These are phyloP conservation scores for Aspergillus costaricaensis DNA, from an alignment of 2,329 filamentous ascomycete genomes.

Conservation along the genomic window DNA sequence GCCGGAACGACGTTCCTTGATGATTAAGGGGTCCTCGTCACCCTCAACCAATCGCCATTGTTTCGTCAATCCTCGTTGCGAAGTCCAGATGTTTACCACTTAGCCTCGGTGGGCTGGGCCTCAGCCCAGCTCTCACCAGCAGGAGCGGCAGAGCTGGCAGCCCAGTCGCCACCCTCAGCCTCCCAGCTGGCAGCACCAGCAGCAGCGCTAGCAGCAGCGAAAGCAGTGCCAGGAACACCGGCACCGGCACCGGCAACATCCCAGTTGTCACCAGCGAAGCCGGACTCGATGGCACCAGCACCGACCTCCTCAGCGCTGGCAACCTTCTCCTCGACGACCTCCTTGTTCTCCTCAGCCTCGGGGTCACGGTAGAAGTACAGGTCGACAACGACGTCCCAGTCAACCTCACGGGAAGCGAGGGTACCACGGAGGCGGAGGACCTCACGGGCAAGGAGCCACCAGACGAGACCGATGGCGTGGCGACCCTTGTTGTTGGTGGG, in stretches of 20 bases:
- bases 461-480: constrained; percentile 96
- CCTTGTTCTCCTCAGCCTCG: constrained; percentile 99
- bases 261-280: constrained; percentile 80
- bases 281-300: constrained; percentile 73
- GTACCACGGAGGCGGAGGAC: constrained; percentile 98
- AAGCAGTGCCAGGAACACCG: constrained; percentile 63
- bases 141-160: constrained; percentile 46
- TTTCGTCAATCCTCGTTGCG: constrained; percentile 31
- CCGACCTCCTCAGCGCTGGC: constrained; percentile 83
- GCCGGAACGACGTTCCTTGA: not conserved
- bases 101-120: constrained; percentile 37
- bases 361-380: constrained; percentile 99
- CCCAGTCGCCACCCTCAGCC: constrained; percentile 58
- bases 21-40: constrained; percentile 16
- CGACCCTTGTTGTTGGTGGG: constrained; percentile 99
- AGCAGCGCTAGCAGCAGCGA: constrained; percentile 71
- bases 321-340: constrained; percentile 81
- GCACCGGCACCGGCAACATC: constrained; percentile 69
- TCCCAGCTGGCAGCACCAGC: constrained; percentile 65
- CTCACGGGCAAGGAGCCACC: constrained; percentile 99
- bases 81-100: constrained; percentile 41
- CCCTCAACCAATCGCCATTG: constrained; percentile 17
- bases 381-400: constrained; percentile 99
- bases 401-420: constrained; percentile 89
- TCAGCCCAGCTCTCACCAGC: constrained; percentile 46